Percentiles rank a stretch among this genome's conserved stretches.
Conservation (phyloP, 2,329 filamentous ascomycete species). For the Ophiostoma perfectum region DNA sequence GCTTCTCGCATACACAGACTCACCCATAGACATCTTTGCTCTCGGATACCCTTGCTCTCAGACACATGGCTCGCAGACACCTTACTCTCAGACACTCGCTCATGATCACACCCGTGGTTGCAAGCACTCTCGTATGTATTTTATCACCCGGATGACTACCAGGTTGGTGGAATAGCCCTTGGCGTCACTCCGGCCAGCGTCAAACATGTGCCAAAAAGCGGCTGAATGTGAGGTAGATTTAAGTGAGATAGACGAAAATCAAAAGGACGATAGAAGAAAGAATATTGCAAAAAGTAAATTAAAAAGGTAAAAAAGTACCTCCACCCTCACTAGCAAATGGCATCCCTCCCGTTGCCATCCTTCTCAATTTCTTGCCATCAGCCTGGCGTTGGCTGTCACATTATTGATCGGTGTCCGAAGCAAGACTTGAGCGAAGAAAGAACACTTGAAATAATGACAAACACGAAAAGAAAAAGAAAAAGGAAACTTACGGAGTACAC, state of each 20-base stretch:
- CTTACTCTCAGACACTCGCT: too few species aligned
- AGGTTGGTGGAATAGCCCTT: background rate
- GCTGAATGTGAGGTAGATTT: background rate
- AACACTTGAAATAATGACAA: background rate
- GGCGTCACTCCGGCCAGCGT: background rate
- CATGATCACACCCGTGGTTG: too few species aligned
- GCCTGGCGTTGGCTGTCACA: background rate
- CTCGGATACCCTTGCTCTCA: too few species aligned
- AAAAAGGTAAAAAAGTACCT: background rate
- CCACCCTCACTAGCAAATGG: background rate
- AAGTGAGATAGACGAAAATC: background rate
- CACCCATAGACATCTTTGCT: too few species aligned
- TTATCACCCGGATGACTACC: background rate
- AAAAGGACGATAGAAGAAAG: background rate
- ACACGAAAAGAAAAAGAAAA: background rate
- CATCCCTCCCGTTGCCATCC: background rate
- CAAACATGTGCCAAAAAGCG: slow-evolving; percentile 6
- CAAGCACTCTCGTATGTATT: too few species aligned
- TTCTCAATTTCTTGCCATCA: background rate
- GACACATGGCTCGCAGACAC: too few species aligned
- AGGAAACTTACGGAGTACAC: background rate
- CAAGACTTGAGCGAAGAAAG: background rate
- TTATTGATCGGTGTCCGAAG: background rate
- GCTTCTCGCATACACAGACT: too few species aligned
- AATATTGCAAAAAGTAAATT: slow-evolving; percentile 1